Conservation (phyloP, 306 rosid species). For the Ochetophila trinervis region DNA sequence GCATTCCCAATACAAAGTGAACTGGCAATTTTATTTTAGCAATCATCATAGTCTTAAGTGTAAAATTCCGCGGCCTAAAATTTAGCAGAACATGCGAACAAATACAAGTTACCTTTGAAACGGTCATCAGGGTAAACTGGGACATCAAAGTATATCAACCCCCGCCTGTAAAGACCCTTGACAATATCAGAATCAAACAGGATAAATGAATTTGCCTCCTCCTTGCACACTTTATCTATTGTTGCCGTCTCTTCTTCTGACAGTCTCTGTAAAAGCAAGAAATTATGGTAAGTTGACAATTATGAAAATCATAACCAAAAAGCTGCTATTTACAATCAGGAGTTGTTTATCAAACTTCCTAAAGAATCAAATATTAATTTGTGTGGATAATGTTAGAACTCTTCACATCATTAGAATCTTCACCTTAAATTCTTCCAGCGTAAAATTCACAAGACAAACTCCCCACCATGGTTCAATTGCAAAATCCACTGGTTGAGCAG, state of each 20-base stretch:
- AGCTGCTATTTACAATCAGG: not conserved
- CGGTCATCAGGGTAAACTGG: conserved; percentile 81
- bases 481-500: conserved; percentile 85
- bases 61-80: not conserved
- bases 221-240: conserved; percentile 84
- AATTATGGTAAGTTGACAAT: conserved; percentile 22
- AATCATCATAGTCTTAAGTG: too few relatives aligned
- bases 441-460: conserved; percentile 89
- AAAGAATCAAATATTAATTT: conserved; percentile 12
- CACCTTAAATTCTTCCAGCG: conserved; percentile 98
- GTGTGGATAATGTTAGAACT: conserved; percentile 4
- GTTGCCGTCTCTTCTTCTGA: conserved; percentile 80
- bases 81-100: conserved; percentile 12
- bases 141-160: conserved; percentile 82
- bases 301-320: conserved; percentile 16
- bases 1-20: too few relatives aligned
- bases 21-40: too few relatives aligned
- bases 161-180: conserved; percentile 63
- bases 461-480: conserved; percentile 95
- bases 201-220: conserved; percentile 75
- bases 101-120: conserved; percentile 57
- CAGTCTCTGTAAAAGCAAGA: conserved; percentile 57
- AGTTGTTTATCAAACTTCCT: not conserved
- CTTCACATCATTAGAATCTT: conserved; percentile 19
- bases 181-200: conserved; percentile 61